Percentiles rank a stretch among this genome's conserved stretches.
phyloP scores from a whole-genome alignment of 805 yeast species.

The Hanseniaspora guilliermondii region DNA sequence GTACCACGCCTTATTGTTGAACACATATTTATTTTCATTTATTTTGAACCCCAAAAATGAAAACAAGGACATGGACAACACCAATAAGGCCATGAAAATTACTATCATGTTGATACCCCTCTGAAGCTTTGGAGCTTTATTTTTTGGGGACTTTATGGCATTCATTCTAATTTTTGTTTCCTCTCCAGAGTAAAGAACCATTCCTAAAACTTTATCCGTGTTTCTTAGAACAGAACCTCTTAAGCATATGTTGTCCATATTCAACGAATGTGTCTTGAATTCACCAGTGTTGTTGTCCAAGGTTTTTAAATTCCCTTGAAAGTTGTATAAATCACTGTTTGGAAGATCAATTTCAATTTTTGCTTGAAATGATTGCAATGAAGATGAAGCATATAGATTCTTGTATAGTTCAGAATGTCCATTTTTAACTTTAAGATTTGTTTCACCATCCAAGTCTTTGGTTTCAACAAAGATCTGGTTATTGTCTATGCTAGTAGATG shows the following conservation, averaged over 20 bases:
- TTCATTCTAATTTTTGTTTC: slow-evolving; percentile 94
- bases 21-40: slow-evolving; percentile 29
- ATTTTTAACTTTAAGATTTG: slow-evolving; percentile 65
- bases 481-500: slow-evolving; percentile 43
- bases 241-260: slow-evolving; percentile 72
- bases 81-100: slow-evolving; percentile 75
- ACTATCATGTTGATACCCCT: slow-evolving; percentile 71
- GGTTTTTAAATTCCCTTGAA: slow-evolving; percentile 59
- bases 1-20: slow-evolving; percentile 55
- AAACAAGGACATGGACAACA: slow-evolving; percentile 58
- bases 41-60: slow-evolving; percentile 70
- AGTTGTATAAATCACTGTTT: slow-evolving; percentile 77
- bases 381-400: slow-evolving; percentile 37
- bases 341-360: slow-evolving; percentile 76
- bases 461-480: slow-evolving; percentile 76
- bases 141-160: slow-evolving; percentile 76
- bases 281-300: slow-evolving; percentile 27
- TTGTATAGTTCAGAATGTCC: slow-evolving; percentile 56
- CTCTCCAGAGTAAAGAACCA: slow-evolving; percentile 87
- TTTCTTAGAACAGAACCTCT: slow-evolving; percentile 85
- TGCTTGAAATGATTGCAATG: slow-evolving; percentile 39
- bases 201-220: slow-evolving; percentile 59
- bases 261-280: slow-evolving; percentile 43
- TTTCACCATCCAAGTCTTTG: slow-evolving; percentile 96
- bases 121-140: slow-evolving; percentile 88